Evolutionary conservation across 139 green algal genomes (phyloP), one percentile per base, ranked within the genome.

Genomic region (Ettlia oleoabundans): DNA sequence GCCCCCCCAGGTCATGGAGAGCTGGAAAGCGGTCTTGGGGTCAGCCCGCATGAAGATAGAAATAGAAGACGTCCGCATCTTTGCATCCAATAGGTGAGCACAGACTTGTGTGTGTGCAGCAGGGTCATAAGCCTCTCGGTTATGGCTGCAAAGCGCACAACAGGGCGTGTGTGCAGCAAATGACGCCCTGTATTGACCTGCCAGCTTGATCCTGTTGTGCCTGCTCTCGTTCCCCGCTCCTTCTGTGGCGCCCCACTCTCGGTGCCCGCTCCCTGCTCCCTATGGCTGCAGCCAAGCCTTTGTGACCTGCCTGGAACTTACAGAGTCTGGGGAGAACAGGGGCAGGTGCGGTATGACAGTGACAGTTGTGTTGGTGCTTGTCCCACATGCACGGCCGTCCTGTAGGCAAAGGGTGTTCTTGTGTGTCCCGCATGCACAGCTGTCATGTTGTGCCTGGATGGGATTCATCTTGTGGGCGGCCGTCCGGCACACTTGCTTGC

Each of bases 21-120:
- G 94, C 83, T 98, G 94, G 94, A 81, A 87, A 2, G 37, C 91
- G 24, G 86, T 98, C 5, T 58, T 98, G 58, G 78, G 69, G 24
- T 51, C 74, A n/a, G 83, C 90, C 13, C 81, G 91, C 0, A 88
- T 95, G 80, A 83, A 80, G 38, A 93, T 98, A 19, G 26, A 66
- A 24, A 69, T 96, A 62, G 88, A 96, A 65, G 92, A 98, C 76
- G 90, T 98, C 42, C 87, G 92, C 1, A 83, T 97, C 10, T 88
- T 78, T 40, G 86, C 89, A 2, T 75, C 55, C 1, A 88, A 93
- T 26, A 85, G 47, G 28, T 70, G 63, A 24, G 74, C 55, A 8
- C 13, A 58, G 13, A 58, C 47, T 24, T 58, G 47, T 10, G 47
- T 58, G 47, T 58, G 47, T 15, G 47, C 47, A 58, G 47, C 13